Base-by-base conservation (phyloP, 371 early-diverging fungal genomes). In the Mucor plumbeus region DNA sequence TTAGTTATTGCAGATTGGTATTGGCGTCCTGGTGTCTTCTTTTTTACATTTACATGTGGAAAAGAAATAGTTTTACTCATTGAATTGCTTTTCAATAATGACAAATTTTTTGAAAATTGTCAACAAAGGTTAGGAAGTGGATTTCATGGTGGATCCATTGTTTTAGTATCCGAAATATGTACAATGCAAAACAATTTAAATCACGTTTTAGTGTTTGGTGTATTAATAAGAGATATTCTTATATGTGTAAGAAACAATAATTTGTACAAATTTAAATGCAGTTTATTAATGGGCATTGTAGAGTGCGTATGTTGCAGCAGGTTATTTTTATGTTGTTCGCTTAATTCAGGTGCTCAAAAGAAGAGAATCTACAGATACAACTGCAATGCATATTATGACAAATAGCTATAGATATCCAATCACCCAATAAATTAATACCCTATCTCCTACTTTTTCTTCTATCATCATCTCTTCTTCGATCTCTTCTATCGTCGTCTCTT, bases 21-120 rank as follows among this genome's bases (percentile, higher is more conserved):
- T 63, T 73, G 73, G 73, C 58, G 67, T 9, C 70, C 73, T 7
- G 73, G 73, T 7, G 19, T 73, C 1, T 63, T 73, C 34, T 73
- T 73, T 44, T 65, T 65, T 47, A 56, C 57, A 6, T 59, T 73
- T 33, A 67, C 61, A 0, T 62, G 55, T n/a, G 69, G 67, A 21
- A 60, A 61, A 26, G n/a, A 60, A 26, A 41, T 54, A 4, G 50
- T 70, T 5, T 19, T 35, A 2, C 33, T 73, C 21, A 39, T 58
- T 13, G 59, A 60, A 5, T 4, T 50, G 9, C 19, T 73, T 7
- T 31, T 70, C 19, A 67, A 55, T 38, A 33, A 35, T 7, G 63
- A 67, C 5, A 40, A 35, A 9, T 31, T 41, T 10, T 41, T 62
- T 26, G 39, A 50, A 35, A 59, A 40, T 35, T 73, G 71, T 19